Conservation (phyloP, 345 rosid genomes). For the Eucalyptus erythrocorys region DNA sequence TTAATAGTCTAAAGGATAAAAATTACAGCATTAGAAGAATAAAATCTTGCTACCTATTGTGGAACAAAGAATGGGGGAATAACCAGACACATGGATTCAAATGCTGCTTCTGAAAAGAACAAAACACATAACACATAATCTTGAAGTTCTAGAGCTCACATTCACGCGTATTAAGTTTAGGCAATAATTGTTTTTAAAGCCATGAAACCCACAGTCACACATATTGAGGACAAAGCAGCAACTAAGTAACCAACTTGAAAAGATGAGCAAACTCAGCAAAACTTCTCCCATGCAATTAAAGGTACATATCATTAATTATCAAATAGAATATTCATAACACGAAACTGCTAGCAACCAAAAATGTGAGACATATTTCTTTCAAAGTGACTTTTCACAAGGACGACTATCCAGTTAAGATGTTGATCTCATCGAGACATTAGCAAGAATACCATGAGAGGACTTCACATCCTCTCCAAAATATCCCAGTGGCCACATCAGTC, state of each 20-base stretch:
- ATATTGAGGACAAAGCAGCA: background rate
- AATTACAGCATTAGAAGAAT: background rate
- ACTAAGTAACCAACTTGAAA: background rate
- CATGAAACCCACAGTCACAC: background rate
- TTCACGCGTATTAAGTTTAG: background rate
- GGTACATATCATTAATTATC: background rate
- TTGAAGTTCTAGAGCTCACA: background rate
- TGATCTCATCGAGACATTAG: background rate
- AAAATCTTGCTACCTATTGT: background rate
- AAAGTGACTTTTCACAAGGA: background rate
- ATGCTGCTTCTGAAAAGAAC: background rate
- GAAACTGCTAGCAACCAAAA: background rate
- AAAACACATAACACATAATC: background rate
- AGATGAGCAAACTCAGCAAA: background rate
- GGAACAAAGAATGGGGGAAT: background rate
- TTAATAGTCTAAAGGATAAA: background rate
- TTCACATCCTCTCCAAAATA: background rate
- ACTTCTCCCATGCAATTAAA: background rate
- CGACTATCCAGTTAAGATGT: background rate
- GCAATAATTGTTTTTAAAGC: background rate
- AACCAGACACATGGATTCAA: background rate
- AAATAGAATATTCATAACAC: background rate
- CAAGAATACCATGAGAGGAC: background rate
- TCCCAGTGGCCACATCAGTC: background rate
- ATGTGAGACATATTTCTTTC: background rate